Evolutionary conservation across 2,329 filamentous ascomycete species (phyloP), one percentile per base, ranked within the genome.

Genomic region (Cladosporium sp.): DNA sequence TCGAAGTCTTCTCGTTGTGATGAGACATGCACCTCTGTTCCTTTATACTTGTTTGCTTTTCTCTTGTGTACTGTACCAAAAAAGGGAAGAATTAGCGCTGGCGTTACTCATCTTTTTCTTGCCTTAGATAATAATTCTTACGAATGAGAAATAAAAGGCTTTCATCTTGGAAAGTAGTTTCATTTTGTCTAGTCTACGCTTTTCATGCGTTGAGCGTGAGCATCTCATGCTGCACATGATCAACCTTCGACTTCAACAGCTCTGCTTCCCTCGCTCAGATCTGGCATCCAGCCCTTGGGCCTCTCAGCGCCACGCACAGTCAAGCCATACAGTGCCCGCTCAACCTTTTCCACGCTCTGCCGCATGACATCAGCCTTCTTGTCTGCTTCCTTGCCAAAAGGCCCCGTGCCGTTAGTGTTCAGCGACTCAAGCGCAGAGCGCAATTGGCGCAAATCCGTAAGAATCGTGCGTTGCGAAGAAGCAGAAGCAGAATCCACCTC

Each of bases 221-320:
- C 38, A 18, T 44, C 18, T 44, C 38, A 44, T 44, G n/a, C 38
- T n/a, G 18, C 47, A 52, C 8, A 5, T 26, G 26, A 59, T 52
- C 47, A 64, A 3, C 51, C 78, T 67, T 81, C 81, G n/a, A 82
- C 79, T 65, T 74, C 79, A 68, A 78, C 78, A 32, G 75, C 74
- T 64, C 67, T 73, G 65, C 77, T 77, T 61, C 76, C 76, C 24
- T 78, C 78, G 26, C 74, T 80, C 28, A 80, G 80, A 75, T 97
- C 93, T 4, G 93, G 94, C 75, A 95, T 86, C 94, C 94, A 98
- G 0, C 94, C 94, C 75, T 90, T 92, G 0, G 94, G 94, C 68
- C 93, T 83, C 82, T 99, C 95, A 62, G 90, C 91, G 0, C 94
- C 94, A 62, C 95, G 85, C 26, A 99, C 91, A 34, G 90, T 88